Evolutionary conservation across 2,329 filamentous ascomycete genomes (phyloP), one percentile per base, ranked within the genome.

Genomic region (Paraconiothyrium sp.): DNA sequence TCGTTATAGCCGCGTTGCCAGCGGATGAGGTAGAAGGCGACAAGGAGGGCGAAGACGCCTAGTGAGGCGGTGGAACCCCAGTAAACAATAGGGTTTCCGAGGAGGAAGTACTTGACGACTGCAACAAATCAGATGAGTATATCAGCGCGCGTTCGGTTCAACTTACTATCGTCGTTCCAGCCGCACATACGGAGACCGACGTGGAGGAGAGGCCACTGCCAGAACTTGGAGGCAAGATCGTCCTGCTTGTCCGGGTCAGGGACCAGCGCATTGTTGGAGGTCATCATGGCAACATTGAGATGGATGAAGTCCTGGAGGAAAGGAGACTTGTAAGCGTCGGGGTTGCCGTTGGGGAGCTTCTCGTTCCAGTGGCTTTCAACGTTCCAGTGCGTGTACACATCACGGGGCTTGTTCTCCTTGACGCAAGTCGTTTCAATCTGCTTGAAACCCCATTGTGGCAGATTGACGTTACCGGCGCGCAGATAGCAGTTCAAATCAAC

Each of bases 271-370:
- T 99, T 99, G 86, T 99, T 99, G 43, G 95, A 98, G 3, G 95
- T 99, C 94, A 98, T 97, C 95, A 99, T 99, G 65, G 95, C 95
- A 64, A 99, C 95, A 78, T 99, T 99, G 64, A 98, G 84, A 79
- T 99, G 95, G 66, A 99, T 90, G 74, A 99, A 99, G 80, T 99
- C 95, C 77, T 97, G 94, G 75, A 97, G 85, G 86, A 99, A 99
- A 2, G 96, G 95, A 39, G 94, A 98, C 83, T 92, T 97, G 84
- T 97, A 99, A 59, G 92, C 90, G 72, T 91, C 92, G 58, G 95
- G 92, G 79, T 97, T 92, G 71, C 92, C 91, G 65, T 92, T 88
- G 43, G 95, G 94, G 30, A 98, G 87, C 83, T 90, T 95, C 14
- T 97, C 94, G 78, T 99, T 99, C 79, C 85, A 89, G 81, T 99